A percentile compares a stretch with the other conserved stretches of the same genome.
Evolutionary conservation across 2,329 filamentous ascomycete genomes (phyloP).

Genomic region (Botryotinia globosa): DNA sequence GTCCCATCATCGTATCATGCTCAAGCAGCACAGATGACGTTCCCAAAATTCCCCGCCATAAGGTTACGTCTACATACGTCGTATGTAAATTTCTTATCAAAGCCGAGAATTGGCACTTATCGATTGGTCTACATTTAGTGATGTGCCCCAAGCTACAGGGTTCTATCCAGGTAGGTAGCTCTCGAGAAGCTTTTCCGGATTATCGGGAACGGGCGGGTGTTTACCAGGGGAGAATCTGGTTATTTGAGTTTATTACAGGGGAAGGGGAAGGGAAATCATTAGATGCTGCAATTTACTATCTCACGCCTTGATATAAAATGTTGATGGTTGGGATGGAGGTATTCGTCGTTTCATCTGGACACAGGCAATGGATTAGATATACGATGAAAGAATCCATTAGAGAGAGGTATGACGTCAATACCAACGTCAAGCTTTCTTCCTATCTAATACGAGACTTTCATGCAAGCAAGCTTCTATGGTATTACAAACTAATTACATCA

Average conservation of each 20-base stretch:
- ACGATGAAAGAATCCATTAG: neutral
- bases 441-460: neutral
- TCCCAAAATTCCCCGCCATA: neutral
- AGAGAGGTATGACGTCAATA: neutral
- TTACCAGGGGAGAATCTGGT: neutral
- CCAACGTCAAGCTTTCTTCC: neutral
- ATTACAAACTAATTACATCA: neutral
- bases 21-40: neutral
- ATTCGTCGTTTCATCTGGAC: neutral
- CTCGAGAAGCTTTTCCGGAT: neutral
- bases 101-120: neutral
- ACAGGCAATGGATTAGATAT: neutral
- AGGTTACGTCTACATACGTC: no score
- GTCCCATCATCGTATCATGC: neutral
- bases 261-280: no score
- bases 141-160: neutral
- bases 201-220: neutral
- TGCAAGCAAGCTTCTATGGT: neutral
- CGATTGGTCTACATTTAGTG: neutral
- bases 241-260: neutral
- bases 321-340: neutral
- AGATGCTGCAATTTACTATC: no score
- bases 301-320: neutral
- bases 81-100: neutral
- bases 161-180: no score